Evolutionary conservation across 75 land plant species (phyloP), one percentile per base, ranked within the genome.

Genomic region (Selaginella moellendorffii): DNA sequence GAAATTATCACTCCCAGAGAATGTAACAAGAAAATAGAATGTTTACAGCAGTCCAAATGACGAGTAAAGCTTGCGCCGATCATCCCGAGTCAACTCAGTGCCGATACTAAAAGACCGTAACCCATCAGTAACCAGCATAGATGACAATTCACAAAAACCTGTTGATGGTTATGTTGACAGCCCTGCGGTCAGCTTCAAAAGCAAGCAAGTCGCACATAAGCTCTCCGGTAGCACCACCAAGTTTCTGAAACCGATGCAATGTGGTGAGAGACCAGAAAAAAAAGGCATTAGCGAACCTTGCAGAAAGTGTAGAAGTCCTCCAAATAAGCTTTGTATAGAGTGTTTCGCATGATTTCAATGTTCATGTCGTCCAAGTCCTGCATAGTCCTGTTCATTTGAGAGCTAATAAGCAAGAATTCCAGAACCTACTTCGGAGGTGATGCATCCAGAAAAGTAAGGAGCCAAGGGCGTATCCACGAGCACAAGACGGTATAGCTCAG

Each of bases 351-450:
- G 29, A 95, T 89, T 61, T 95, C 99, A 70, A 95, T 95, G 65
- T 95, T 95, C 99, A 95, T 95, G 68, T 95, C 99, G 82, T 95
- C 99, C 79, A 95, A 74, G 62, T 95, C 99, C 99, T 95, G 46
- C 46, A 36, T 36, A 36, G 5, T 5, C 14, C 10, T 36, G 10
- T 36, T 5, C 46, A 36, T 36, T 36, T 36, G n/a, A n/a, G n/a
- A n/a, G n/a, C n/a, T n/a, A n/a, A n/a, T n/a, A n/a, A n/a, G n/a
- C n/a, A n/a, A n/a, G n/a, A n/a, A n/a, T 26, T 53, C 1, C 19
- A 27, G 8, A 24, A 23, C 29, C 52, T 80, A 95, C 99, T 86
- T 95, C 99, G 19, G 99, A 95, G 23, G 99, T 89, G 60, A 95
- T 85, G 69, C 99, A 89, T 65, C 89, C 99, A 5, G 99, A 89